Evolutionary conservation across 148 eudicot species (phyloP), one percentile per base, ranked within the genome.

Genomic region (Rhododendron vialii): DNA sequence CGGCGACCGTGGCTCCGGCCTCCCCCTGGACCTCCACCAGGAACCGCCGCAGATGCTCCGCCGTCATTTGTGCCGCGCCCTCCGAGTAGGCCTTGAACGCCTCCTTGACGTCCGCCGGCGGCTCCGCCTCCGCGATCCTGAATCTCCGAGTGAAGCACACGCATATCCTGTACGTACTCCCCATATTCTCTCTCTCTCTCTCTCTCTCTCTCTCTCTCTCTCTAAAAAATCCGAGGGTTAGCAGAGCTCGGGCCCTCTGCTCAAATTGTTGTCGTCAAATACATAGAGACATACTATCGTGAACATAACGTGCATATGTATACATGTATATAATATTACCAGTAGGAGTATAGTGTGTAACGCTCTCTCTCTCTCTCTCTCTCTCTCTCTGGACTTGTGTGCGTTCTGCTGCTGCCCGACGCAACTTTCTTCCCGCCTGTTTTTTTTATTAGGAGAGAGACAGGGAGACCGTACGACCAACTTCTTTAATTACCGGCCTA

Each of bases 91-190:
- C 80, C 2, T 76, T 76, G 87, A 96, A 96, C 1, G 91, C 61
- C 18, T 85, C 91, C 80, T 86, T 89, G n/a, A 95, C 91, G 57
- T 96, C 97, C 9, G 87, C 75, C 36, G 99, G 98, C 41, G 96
- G 93, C 86, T 90, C 93, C 50, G 92, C 90, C 69, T 88, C 92
- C 47, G 85, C 61, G 24, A 91, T 85, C 88, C 88, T 88, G 85
- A 96, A 96, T 81, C 83, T 91, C 76, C 99, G 90, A 26, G 90
- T 92, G 87, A 93, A 96, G 78, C 97, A 95, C 69, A 89, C 87
- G 63, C 98, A 95, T 8, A 95, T 77, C 83, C 94, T 91, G 87
- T 92, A 96, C 53, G 89, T 93, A 81, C 92, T 95, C 94, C 94
- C 93, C 82, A 26, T 85, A 1, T 79, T 67, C 78, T 45, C 22